A percentile compares a stretch with the other conserved stretches of the same genome.
Conservation (phyloP, 805 yeast species). For the Candida chauliodis region DNA sequence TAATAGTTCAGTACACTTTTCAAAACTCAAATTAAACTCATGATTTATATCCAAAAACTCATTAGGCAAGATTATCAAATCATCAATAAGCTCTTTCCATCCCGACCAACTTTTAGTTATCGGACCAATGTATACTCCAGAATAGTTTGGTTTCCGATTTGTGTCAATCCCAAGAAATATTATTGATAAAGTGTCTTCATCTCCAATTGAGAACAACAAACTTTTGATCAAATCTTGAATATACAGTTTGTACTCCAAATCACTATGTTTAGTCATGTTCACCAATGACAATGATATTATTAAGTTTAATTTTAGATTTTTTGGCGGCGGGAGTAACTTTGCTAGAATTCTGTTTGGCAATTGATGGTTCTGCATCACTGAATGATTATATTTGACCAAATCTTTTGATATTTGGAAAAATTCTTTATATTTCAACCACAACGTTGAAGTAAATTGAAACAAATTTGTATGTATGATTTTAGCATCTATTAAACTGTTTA, state of each 20-base stretch:
- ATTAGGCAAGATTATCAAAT: constrained; percentile 23
- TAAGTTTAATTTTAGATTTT: constrained; percentile 35
- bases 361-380: constrained; percentile 30
- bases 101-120: constrained; percentile 44
- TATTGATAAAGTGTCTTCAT: constrained; percentile 44
- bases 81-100: constrained; percentile 43
- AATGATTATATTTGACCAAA: constrained; percentile 32
- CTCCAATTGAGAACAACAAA: constrained; percentile 26
- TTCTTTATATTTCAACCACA: constrained; percentile 41
- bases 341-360: constrained; percentile 38
- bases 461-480: constrained; percentile 25
- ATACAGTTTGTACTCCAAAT: constrained; percentile 23
- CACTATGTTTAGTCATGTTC: constrained; percentile 17
- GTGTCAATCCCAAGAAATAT: constrained; percentile 48
- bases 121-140: constrained; percentile 47
- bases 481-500: constrained; percentile 16
- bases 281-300: constrained; percentile 41
- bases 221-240: constrained; percentile 22
- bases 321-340: constrained; percentile 39
- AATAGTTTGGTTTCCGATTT: constrained; percentile 27
- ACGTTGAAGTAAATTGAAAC: constrained; percentile 48
- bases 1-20: constrained; percentile 24
- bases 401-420: constrained; percentile 35
- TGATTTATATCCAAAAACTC: constrained; percentile 14
- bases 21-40: constrained; percentile 22